phyloP scores from a whole-genome alignment of 139 green algal species.

The Micractinium sp. region DNA sequence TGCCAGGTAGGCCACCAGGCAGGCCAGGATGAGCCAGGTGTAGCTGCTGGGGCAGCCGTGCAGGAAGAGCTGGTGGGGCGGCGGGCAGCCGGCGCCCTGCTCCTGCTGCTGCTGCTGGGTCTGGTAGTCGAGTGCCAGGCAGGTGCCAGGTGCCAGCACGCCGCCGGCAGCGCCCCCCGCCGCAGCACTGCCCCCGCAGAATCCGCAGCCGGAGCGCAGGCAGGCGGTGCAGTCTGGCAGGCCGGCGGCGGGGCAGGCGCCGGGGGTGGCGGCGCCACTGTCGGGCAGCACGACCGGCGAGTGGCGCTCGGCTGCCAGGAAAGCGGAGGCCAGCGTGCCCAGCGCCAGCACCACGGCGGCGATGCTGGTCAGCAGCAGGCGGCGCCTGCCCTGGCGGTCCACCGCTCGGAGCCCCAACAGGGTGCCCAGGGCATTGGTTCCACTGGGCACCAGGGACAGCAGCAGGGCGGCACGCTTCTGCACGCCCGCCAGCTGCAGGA shows the following conservation, averaged over 20 bases:
- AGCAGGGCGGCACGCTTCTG: conserved; percentile 65
- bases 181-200: conserved; percentile 58
- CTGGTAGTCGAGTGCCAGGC: conserved; percentile 27
- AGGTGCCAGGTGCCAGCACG: conserved; percentile 40
- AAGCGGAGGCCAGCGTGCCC: conserved; percentile 46
- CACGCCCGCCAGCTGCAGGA: conserved; percentile 76
- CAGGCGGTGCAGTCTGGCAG: conserved; percentile 34
- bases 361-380: conserved; percentile 64
- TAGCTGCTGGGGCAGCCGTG: conserved; percentile 66
- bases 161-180: not conserved
- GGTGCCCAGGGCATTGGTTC: conserved; percentile 70
- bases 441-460: conserved; percentile 63
- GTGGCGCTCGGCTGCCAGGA: conserved; percentile 43
- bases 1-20: conserved; percentile 69
- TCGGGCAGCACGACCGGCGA: conserved; percentile 43
- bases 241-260: not conserved
- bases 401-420: conserved; percentile 57
- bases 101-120: not conserved
- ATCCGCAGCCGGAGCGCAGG: conserved; percentile 48
- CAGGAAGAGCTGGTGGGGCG: conserved; percentile 32
- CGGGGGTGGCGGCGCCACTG: not conserved
- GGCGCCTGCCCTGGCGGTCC: conserved; percentile 57
- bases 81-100: not conserved
- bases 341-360: conserved; percentile 53
- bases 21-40: conserved; percentile 46